Evolutionary conservation across 1,284 basidiomycete species (phyloP).

Genomic region (Pulchroboletus neoregius): DNA sequence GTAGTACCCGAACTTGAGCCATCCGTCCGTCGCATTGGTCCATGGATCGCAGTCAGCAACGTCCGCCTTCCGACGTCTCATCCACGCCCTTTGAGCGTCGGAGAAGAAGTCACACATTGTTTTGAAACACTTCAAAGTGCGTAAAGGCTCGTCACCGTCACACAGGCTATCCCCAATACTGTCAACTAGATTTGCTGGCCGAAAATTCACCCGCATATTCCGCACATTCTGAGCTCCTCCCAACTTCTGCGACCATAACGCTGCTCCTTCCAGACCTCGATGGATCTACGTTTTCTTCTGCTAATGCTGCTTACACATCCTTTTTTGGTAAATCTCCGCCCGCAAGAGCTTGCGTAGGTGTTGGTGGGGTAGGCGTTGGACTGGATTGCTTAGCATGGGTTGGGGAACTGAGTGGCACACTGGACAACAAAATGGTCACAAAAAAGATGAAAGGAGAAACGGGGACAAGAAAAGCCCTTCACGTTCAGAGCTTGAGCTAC

Average conservation of each 20-base stretch:
- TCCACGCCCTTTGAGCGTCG: slow-evolving; percentile 45
- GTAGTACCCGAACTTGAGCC: slow-evolving; percentile 13
- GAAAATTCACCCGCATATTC: slow-evolving; percentile 4
- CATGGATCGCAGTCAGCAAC: slow-evolving; percentile 60
- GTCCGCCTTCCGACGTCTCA: slow-evolving; percentile 36
- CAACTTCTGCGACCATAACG: slow-evolving; percentile 75
- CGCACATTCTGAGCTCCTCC: slow-evolving; percentile 36
- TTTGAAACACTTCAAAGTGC: slow-evolving; percentile 58
- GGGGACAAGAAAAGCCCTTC: slow-evolving; percentile 63
- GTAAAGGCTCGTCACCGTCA: slow-evolving; percentile 5
- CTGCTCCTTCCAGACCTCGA: slow-evolving; percentile 83
- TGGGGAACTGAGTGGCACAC: slow-evolving; percentile 34
- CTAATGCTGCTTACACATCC: slow-evolving; percentile 76
- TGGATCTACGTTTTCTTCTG: slow-evolving; percentile 53
- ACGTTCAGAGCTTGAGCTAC: slow-evolving; percentile 94
- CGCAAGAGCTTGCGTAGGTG: slow-evolving; percentile 86
- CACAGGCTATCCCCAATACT: slow-evolving; percentile 4
- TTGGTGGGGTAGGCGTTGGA: slow-evolving; percentile 53
- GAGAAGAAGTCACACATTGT: slow-evolving; percentile 62
- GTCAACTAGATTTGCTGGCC: slow-evolving; percentile 14
- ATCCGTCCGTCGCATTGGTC: slow-evolving; percentile 29
- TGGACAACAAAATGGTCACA: slow-evolving; percentile 10
- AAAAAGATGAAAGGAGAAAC: slow-evolving; percentile 31
- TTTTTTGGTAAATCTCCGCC: slow-evolving; percentile 93
- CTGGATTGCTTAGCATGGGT: slow-evolving; percentile 71